Evolutionary conservation across 2,329 filamentous ascomycete genomes (phyloP).

Genomic region (Penicillium sclerotiorum): DNA sequence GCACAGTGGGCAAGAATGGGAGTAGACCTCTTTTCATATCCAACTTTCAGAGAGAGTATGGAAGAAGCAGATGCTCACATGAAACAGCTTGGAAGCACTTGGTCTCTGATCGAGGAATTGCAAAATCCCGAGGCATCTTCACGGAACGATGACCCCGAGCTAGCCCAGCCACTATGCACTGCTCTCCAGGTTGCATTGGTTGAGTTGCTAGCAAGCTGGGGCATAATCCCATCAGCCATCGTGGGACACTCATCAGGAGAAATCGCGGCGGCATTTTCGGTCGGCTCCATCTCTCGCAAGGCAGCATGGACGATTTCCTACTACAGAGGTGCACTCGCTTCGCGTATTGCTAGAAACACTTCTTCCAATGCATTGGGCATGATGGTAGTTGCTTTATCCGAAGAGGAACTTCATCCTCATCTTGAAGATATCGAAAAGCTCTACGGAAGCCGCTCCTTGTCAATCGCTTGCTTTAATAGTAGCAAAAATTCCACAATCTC

Average conservation of each 20-base stretch:
- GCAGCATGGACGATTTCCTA: not conserved
- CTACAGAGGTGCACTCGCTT: not conserved
- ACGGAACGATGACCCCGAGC: not conserved
- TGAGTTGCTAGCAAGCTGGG: constrained; percentile 25
- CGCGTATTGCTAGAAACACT: not conserved
- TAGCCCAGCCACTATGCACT: not conserved
- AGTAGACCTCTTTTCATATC: not conserved
- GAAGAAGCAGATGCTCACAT: not conserved
- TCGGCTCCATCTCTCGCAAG: not conserved
- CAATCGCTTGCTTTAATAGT: not conserved
- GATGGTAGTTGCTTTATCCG: not conserved
- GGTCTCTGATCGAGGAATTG: not conserved
- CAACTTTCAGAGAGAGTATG: not conserved
- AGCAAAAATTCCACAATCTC: no score
- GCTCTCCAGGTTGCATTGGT: constrained; percentile 14
- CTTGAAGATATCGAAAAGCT: not conserved
- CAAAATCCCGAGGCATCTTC: constrained; percentile 4
- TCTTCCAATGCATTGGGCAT: no score
- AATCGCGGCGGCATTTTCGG: not conserved
- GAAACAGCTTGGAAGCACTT: not conserved
- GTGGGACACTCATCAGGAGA: constrained; percentile 33
- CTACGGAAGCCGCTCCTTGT: not conserved
- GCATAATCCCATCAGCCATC: constrained; percentile 19
- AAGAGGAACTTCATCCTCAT: not conserved
- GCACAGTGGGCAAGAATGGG: not conserved